phyloP scores from a whole-genome alignment of 2,329 filamentous ascomycete genomes.

The Verticillium klebahnii region DNA sequence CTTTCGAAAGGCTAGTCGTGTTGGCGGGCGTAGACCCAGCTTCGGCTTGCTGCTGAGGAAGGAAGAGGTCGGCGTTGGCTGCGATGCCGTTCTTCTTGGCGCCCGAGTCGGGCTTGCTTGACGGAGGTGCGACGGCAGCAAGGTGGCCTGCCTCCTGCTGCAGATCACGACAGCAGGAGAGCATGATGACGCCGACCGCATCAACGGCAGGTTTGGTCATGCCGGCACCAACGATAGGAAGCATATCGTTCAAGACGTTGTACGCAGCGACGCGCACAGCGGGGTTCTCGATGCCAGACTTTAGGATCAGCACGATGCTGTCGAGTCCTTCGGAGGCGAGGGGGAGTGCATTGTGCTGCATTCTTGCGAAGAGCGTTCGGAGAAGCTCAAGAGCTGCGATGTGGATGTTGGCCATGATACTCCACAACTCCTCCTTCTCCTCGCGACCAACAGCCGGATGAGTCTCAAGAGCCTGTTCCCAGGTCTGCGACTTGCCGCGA shows the following conservation, averaged over 20 bases:
- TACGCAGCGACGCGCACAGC: slow-evolving; percentile 60
- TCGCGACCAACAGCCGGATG: slow-evolving; percentile 73
- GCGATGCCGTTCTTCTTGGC: slow-evolving; percentile 34
- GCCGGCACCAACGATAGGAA: slow-evolving; percentile 60
- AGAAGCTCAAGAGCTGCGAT: slow-evolving; percentile 63
- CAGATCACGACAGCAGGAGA: slow-evolving; percentile 70
- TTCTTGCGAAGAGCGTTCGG: slow-evolving; percentile 48
- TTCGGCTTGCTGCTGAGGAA: slow-evolving; percentile 37
- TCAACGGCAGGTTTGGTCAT: slow-evolving; percentile 62
- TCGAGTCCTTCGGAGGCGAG: slow-evolving; percentile 63
- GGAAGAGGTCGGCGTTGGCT: slow-evolving; percentile 69
- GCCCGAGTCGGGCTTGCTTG: slow-evolving; percentile 19
- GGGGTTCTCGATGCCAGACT: slow-evolving; percentile 45
- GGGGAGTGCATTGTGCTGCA: slow-evolving; percentile 53
- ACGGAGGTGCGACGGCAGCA: slow-evolving; percentile 29
- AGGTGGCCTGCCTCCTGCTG: slow-evolving; percentile 49
- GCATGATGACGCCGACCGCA: slow-evolving; percentile 58
- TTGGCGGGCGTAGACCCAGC: slow-evolving; percentile 24
- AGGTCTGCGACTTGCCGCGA: slow-evolving; percentile 41
- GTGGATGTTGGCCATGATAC: slow-evolving; percentile 69
- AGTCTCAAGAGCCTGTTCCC: slow-evolving; percentile 51
- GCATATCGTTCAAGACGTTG: slow-evolving; percentile 47
- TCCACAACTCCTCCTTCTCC: slow-evolving; percentile 76
- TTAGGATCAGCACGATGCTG: slow-evolving; percentile 68
- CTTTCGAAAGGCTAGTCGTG: slow-evolving; percentile 33